Conservation (phyloP, 1,284 basidiomycete genomes). For the Rugosomyces carneus region DNA sequence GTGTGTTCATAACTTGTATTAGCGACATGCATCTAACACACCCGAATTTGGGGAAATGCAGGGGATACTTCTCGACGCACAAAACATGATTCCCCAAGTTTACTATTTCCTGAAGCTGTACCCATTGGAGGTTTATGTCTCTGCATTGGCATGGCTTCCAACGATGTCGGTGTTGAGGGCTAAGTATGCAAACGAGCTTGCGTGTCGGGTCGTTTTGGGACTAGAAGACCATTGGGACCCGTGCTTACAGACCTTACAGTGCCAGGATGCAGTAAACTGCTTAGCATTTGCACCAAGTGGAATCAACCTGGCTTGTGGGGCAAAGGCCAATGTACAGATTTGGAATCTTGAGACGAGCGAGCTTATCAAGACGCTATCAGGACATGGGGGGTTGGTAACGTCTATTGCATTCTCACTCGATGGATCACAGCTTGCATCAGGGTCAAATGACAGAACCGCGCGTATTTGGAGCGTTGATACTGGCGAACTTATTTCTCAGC, state of each 20-base stretch:
- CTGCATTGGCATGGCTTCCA: background rate
- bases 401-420: conserved; percentile 9
- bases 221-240: background rate
- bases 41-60: background rate
- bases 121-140: background rate
- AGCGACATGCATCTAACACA: too few relatives aligned
- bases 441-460: conserved; percentile 9
- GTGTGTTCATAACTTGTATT: too few relatives aligned
- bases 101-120: background rate
- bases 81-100: background rate
- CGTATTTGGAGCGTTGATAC: conserved; percentile 4
- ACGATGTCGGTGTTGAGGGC: background rate
- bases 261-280: background rate
- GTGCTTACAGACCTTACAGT: background rate
- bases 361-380: background rate
- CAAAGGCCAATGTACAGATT: background rate
- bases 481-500: background rate
- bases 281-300: background rate
- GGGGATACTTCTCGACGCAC: background rate
- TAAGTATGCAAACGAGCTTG: background rate
- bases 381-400: conserved; percentile 9
- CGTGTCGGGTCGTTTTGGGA: background rate
- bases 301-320: background rate
- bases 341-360: conserved; percentile 5
- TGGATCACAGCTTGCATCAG: conserved; percentile 3